Evolutionary conservation across 2,329 filamentous ascomycete genomes (phyloP), one percentile per base, ranked within the genome.

Genomic region (Colletotrichum gigasporum): DNA sequence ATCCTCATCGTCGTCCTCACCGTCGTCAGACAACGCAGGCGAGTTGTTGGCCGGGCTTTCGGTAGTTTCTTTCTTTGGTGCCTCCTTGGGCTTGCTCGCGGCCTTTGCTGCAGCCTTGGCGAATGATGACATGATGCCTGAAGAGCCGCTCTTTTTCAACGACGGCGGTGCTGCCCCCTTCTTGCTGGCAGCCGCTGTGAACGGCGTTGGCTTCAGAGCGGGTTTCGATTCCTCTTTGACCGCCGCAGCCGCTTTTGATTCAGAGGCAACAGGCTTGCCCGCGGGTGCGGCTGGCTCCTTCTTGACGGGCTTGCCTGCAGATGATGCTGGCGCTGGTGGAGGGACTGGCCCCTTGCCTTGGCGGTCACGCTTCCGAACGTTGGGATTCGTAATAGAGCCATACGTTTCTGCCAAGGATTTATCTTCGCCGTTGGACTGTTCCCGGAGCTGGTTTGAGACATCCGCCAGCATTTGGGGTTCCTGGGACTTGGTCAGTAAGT

Each of bases 71-170:
- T 63, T 66, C 41, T 54, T 54, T 4, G 34, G 30, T 20, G 34
- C 41, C 24, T 62, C 56, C 32, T 62, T 62, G 4, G 54, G 48
- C 20, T 67, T 67, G 16, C 26, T 61, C 11, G 70, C 59, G 1
- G 69, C 62, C 51, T 73, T 77, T 4, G 74, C 70, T 3, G 75
- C 76, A 5, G 83, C 80, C 71, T 91, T 92, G 12, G 92, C 91
- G 74, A 96, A 96, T 0, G 92, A 91, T 65, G 90, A 90, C 83
- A 96, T 93, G 24, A 96, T 87, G 63, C 87, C 57, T 7, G 63
- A 66, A 11, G 89, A 87, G 14, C 80, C 82, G 55, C 86, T 85
- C 60, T 86, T 86, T 71, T 92, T 93, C 3, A 84, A 68, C 0
- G 76, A 48, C 14, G 78, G 69, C 4, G 72, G 68, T 3, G 69